Base-by-base conservation (phyloP, 805 yeast genomes). In the Candida gorgasii region DNA sequence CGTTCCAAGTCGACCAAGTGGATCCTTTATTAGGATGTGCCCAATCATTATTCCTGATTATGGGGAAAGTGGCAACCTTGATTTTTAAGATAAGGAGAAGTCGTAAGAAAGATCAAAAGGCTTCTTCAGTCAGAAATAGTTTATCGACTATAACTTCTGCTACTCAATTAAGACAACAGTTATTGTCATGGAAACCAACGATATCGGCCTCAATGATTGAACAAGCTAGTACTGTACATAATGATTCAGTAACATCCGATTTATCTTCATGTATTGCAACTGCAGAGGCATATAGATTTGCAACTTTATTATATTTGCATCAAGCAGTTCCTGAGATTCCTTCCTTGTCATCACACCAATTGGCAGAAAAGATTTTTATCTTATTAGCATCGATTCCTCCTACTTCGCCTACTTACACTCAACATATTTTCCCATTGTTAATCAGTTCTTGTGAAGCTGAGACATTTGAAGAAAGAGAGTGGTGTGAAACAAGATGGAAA, bases 291-390 rank as follows among this genome's bases (percentile, higher is more conserved):
- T 83, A 82, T 57, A 55, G 86, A 29, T 79, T 69, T 55, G 73
- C 86, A 1, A 69, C 85, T 0, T 56, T 83, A 28, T 53, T 82
- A 15, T 81, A 79, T 52, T 59, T 83, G 22, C 86, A 81, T 55
- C 87, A 83, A 53, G 83, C 86, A 1, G 86, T 83, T 3, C 88
- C 89, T 0, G 86, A 82, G 48, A 71, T 82, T 13, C 84, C 85
- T 8, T 75, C 79, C 7, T 55, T 65, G 28, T 59, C 78, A 7
- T 74, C 84, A 1, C 79, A 73, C 43, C 76, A 69, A 39, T 55
- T 81, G 23, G 84, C 88, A 0, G 81, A 78, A 50, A 79, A 79
- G 49, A 76, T 82, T 3, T 63, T 82, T 51, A 73, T 79, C 64
- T 56, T 80, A 18, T 52, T 83, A 33, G 86, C 85, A 1, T 76